Evolutionary conservation across 305 asterid species (phyloP), one percentile per base, ranked within the genome.

Genomic region (Fraxinus platypoda): DNA sequence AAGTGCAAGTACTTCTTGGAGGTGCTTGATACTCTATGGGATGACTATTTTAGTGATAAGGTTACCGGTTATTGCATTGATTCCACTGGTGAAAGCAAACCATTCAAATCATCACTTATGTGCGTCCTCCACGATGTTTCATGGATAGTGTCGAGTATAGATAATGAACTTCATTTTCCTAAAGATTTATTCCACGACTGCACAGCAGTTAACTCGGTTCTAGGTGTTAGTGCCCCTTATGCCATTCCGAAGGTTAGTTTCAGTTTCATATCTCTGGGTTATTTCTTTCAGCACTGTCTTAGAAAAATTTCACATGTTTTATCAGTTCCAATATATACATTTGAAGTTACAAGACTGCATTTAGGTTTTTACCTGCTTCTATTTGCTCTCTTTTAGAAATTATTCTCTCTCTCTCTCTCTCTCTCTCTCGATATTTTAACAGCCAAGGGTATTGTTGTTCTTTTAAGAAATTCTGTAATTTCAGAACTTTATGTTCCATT

Each of bases 11-110:
- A 85, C 88, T 88, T 96, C 83, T 80, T 96, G 90, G 99, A 94
- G 88, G 87, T 96, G 85, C 94, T 96, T 82, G 98, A 94, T 92
- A 87, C 78, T 70, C 66, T 94, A 77, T 96, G 99, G 99, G 97
- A 96, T 88, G 91, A 87, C 76, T 85, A 80, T 88, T 96, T 92
- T 87, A 82, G 90, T 73, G 91, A 91, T 54, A 96, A 92, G 91
- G 88, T 85, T 79, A 81, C 86, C 82, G 92, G 91, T 87, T 86
- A 85, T 83, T 89, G 38, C 81, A 78, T 87, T 83, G 85, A 85
- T 88, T 81, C 87, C 46, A 78, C 85, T 85, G 97, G 95, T 68
- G 93, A 86, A 76, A 76, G 75, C 77, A 92, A 87, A 78, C 82
- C 87, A 9, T 90, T 89, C 79, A 88, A 85, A 78, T 93, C 97